Conservation (phyloP, 2,329 filamentous ascomycete species). For the Achaetomium macrosporum region DNA sequence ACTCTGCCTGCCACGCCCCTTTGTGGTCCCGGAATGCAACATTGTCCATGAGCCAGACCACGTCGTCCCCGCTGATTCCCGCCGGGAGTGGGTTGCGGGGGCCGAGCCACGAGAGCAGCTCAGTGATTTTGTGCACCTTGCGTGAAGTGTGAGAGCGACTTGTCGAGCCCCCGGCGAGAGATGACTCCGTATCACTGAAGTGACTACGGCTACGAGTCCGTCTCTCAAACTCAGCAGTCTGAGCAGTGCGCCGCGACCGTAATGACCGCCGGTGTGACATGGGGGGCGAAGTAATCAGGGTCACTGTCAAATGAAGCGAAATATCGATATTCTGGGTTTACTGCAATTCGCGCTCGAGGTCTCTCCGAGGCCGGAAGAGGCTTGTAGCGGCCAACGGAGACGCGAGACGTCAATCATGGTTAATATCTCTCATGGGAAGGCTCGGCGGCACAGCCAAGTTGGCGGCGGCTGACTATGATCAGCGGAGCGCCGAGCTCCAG, state of each 20-base stretch:
- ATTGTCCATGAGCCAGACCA: constrained; percentile 87
- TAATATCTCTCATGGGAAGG: no score
- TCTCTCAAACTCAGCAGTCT: constrained; percentile 8
- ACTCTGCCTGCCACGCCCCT: constrained; percentile 70
- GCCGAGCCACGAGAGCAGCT: constrained; percentile 46
- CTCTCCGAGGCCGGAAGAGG: no score
- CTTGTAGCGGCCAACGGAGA: background rate
- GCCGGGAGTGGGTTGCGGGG: constrained; percentile 53
- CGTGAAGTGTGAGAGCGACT: constrained; percentile 10
- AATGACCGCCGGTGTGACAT: background rate
- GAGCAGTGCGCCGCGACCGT: background rate
- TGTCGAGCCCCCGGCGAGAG: constrained; percentile 34
- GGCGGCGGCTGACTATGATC: background rate
- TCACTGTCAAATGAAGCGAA: background rate
- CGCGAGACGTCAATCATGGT: background rate
- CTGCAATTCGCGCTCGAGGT: no score
- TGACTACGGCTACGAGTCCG: constrained; percentile 43
- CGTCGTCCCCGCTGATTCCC: constrained; percentile 58
- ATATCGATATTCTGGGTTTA: no score
- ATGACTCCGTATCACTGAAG: constrained; percentile 47
- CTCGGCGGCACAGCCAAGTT: background rate
- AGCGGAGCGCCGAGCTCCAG: background rate
- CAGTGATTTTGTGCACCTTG: constrained; percentile 28
- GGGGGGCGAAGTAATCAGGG: background rate
- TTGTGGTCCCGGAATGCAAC: constrained; percentile 61